Evolutionary conservation across 768 basidiomycete genomes (phyloP).

Genomic region (Leccinum imitatum): DNA sequence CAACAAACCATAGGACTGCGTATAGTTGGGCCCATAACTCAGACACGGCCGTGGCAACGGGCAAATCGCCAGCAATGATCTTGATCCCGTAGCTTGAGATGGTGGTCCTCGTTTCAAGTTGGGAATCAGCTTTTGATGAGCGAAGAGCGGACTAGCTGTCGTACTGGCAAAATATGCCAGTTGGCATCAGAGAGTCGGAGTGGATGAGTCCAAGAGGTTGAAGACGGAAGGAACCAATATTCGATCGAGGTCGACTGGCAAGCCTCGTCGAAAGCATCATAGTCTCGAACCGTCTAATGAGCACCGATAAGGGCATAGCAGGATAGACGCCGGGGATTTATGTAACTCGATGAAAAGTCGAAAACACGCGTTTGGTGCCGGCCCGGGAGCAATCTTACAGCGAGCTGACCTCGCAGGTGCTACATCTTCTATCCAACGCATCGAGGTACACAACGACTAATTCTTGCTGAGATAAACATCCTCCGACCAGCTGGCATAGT

Average conservation of each 20-base stretch:
- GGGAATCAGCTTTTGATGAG: not conserved
- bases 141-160: not conserved
- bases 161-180: not conserved
- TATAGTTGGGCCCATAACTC: not conserved
- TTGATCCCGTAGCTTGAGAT: not conserved
- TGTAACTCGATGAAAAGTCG: not conserved
- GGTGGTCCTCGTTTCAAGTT: not conserved
- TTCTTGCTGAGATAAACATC: constrained; percentile 19
- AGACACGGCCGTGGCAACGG: not conserved
- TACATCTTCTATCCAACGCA: no score
- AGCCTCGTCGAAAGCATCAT: constrained; percentile 4
- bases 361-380: constrained; percentile 11
- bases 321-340: constrained; percentile 1
- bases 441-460: not conserved
- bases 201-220: not conserved
- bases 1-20: not conserved
- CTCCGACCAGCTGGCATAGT: constrained; percentile 31
- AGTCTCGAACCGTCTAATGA: constrained; percentile 6
- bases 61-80: not conserved
- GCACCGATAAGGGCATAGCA: not conserved
- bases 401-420: no score
- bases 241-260: not conserved
- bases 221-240: not conserved
- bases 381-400: no score
- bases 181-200: not conserved